Evolutionary conservation across 2,329 filamentous ascomycete species (phyloP).

Genomic region (Lasiodiplodia sp.): DNA sequence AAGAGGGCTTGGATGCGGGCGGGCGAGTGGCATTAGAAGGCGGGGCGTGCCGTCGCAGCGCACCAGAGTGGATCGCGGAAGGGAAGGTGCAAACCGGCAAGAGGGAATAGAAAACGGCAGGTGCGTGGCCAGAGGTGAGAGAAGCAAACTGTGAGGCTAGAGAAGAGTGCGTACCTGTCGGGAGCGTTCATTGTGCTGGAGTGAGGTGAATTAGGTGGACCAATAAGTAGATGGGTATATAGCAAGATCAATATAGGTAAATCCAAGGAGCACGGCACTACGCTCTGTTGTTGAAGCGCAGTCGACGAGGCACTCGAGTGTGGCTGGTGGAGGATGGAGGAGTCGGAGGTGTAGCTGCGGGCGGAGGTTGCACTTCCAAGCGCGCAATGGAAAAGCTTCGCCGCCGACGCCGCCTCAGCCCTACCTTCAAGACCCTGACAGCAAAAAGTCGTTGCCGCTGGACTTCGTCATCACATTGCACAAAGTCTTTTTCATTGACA

Average conservation of each 20-base stretch:
- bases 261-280: conserved; percentile 3
- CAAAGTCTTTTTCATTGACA: background rate
- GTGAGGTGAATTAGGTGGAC: conserved; percentile 6
- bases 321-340: background rate
- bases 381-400: conserved; percentile 3
- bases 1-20: background rate
- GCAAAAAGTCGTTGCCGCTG: conserved; percentile 13
- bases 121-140: conserved; percentile 28
- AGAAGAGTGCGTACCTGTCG: conserved; percentile 42
- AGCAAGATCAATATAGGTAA: background rate
- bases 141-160: conserved; percentile 10
- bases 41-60: background rate
- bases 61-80: background rate
- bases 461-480: background rate
- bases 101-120: background rate
- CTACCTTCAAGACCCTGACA: background rate
- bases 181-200: conserved; percentile 46
- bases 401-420: background rate
- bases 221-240: conserved; percentile 8
- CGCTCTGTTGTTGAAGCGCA: background rate
- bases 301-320: background rate
- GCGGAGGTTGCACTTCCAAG: conserved; percentile 8
- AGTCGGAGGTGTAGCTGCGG: conserved; percentile 4
- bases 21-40: background rate
- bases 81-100: background rate